Conservation (phyloP, 352 stramenopile species). For the Phytopythium helicoides region DNA sequence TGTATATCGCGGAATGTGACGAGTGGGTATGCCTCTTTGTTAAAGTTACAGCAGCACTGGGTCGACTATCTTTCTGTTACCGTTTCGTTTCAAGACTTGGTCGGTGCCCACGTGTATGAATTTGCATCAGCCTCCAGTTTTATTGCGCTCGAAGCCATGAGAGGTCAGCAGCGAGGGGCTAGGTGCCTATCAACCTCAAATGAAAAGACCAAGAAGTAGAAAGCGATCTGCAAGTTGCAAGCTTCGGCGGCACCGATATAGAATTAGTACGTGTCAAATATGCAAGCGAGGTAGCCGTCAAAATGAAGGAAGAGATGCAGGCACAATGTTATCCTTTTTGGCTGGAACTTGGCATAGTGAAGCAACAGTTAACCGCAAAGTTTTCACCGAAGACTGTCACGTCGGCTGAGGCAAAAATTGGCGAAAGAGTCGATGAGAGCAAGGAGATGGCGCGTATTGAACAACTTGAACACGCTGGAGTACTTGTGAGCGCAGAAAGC, state of each 20-base stretch:
- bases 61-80: slow-evolving; percentile 15
- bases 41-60: slow-evolving; percentile 29
- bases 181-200: too few relatives aligned
- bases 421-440: background rate
- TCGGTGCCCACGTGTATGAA: slow-evolving; percentile 41
- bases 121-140: slow-evolving; percentile 31
- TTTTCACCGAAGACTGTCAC: too few relatives aligned
- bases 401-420: background rate
- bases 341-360: slow-evolving; percentile 32
- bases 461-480: background rate
- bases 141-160: background rate
- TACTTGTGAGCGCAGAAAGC: background rate
- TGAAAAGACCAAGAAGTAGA: too few relatives aligned
- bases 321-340: slow-evolving; percentile 43
- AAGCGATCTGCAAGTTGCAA: background rate
- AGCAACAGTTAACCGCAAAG: slow-evolving; percentile 18
- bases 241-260: slow-evolving; percentile 12
- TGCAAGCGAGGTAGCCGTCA: slow-evolving; percentile 41
- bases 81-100: slow-evolving; percentile 35
- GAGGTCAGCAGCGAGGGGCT: background rate
- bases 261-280: slow-evolving; percentile 38
- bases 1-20: background rate
- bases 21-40: slow-evolving; percentile 10
- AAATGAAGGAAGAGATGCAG: slow-evolving; percentile 43
- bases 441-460: slow-evolving; percentile 1